phyloP scores from a whole-genome alignment of 2,329 filamentous ascomycete genomes.

The Botryosphaeria dothidea region DNA sequence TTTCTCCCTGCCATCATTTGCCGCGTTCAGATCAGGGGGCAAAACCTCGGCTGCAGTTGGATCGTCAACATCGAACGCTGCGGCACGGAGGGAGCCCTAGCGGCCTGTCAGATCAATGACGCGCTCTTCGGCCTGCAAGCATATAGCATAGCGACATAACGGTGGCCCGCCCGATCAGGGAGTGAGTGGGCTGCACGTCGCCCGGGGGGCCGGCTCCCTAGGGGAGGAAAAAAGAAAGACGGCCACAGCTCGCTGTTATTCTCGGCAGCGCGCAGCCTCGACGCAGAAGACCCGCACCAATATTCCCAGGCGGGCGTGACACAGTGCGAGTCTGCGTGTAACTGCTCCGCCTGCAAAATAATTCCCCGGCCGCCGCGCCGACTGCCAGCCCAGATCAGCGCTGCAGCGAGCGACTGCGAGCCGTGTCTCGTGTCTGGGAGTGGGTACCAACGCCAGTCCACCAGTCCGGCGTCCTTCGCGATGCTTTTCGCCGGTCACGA shows the following conservation, averaged over 20 bases:
- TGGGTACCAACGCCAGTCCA: too few relatives aligned
- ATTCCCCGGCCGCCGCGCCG: too few relatives aligned
- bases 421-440: too few relatives aligned
- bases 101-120: conserved; percentile 12
- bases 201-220: neutral
- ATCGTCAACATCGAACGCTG: conserved; percentile 7
- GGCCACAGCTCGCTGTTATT: neutral
- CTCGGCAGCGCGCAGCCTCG: neutral
- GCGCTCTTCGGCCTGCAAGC: neutral
- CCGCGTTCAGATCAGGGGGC: neutral
- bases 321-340: too few relatives aligned
- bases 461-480: too few relatives aligned
- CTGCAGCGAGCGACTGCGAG: too few relatives aligned
- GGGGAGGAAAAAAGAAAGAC: neutral
- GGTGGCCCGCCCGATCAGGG: neutral
- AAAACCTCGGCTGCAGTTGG: conserved; percentile 2
- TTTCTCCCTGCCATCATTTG: neutral
- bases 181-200: neutral
- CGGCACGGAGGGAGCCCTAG: neutral
- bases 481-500: too few relatives aligned
- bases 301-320: neutral
- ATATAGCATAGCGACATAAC: neutral
- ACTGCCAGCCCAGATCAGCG: too few relatives aligned
- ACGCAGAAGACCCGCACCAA: neutral
- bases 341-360: too few relatives aligned